phyloP scores from a whole-genome alignment of 2,329 filamentous ascomycete species.

The Colletotrichum filicis region DNA sequence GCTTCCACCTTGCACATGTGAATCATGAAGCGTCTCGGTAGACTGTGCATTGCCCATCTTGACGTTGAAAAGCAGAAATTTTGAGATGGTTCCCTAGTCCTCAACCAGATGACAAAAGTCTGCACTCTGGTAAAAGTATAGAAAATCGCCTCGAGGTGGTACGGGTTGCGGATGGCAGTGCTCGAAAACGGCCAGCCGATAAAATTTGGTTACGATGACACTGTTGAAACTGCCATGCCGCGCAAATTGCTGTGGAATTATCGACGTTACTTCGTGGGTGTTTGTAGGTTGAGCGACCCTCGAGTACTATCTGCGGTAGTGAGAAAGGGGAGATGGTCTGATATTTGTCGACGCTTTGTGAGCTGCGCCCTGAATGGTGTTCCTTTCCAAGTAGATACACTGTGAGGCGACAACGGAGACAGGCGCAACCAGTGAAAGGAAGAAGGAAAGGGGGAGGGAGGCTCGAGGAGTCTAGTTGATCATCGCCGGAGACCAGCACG shows the following conservation, averaged over 20 bases:
- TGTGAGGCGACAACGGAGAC: constrained; percentile 1
- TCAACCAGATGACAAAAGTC: background rate
- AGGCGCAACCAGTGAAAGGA: background rate
- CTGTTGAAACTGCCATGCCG: constrained; percentile 31
- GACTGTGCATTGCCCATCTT: constrained; percentile 65
- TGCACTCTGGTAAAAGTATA: constrained; percentile 30
- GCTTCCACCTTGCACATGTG: constrained; percentile 36
- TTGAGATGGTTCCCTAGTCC: background rate
- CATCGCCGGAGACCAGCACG: constrained; percentile 25
- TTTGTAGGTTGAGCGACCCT: background rate
- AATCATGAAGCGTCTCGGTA: constrained; percentile 48
- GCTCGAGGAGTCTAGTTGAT: constrained; percentile 26
- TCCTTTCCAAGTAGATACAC: background rate
- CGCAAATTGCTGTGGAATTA: background rate
- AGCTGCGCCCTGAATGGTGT: background rate
- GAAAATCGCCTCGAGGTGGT: constrained; percentile 25
- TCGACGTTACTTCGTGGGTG: background rate
- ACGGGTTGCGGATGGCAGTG: background rate
- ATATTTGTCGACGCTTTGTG: constrained; percentile 9
- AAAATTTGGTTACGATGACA: constrained; percentile 8
- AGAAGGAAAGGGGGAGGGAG: constrained; percentile 18
- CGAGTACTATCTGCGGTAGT: background rate
- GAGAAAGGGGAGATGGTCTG: background rate
- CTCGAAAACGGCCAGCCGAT: constrained; percentile 21
- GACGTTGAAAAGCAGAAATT: constrained; percentile 32